Evolutionary conservation across 371 early-diverging fungal species (phyloP), one percentile per base, ranked within the genome.

Genomic region (Mortierella sp.): DNA sequence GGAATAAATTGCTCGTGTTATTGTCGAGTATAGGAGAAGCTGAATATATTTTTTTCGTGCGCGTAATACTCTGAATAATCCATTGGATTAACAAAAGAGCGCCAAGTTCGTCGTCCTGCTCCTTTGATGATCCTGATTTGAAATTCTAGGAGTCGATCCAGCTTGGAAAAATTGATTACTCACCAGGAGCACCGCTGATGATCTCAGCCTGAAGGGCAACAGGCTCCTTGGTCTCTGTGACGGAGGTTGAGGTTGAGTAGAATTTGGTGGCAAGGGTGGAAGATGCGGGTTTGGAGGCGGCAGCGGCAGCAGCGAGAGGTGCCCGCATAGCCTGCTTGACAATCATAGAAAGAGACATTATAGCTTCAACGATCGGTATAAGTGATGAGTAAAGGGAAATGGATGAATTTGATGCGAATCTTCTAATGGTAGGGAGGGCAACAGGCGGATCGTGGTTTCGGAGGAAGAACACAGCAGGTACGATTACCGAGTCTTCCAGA

Each of bases 141-240:
- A 20, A 49, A 20, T 20, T 49, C 20, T 55, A 10, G 28, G 28
- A 24, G 11, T 55, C 26, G 28, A 26, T 26, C 28, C 22, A 24
- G 24, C 10, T 18, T 24, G 52, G 47, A 47, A 47, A 52, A 24
- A 55, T 12, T 10, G 55, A 55, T 12, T 24, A 66, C 66, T 66
- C 65, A 78, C 78, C 78, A 73, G 78, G 78, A 40, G 78, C 78
- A 52, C 78, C 78, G 47, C 78, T 78, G 78, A 78, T 35, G 73
- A 78, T 78, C 66, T 78, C 78, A 10, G 78, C 78, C 73, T 78
- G 78, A 59, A 78, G 73, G 20, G 73, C 60, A 26, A 51, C 62
- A 37, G 73, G 66, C 43, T 69, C 78, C 63, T 54, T 60, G 8
- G 78, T 62, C 70, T 78, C 78, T 4, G 70, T 78, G 54, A 78